Evolutionary conservation across 805 yeast genomes (phyloP), one percentile per base, ranked within the genome.

Genomic region (Zygoascus tannicola): DNA sequence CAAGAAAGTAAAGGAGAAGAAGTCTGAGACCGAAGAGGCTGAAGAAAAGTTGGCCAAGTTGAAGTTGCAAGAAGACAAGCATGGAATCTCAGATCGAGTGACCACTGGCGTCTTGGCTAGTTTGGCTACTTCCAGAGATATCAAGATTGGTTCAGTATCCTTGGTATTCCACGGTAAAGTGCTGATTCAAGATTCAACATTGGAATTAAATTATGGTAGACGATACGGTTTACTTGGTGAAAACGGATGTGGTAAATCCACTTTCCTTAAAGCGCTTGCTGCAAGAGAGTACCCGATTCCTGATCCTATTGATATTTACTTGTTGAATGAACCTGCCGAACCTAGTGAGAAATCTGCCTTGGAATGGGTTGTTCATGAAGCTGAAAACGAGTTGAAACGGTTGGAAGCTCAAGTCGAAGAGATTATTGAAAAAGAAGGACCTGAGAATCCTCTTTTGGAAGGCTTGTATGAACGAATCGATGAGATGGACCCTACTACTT

Each of bases 171-270:
- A 92, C 68, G 98, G 98, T 71, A 90, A 88, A 64, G 97, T 92
- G 45, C 71, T 92, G 63, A 76, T 90, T 56, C 96, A 86, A 69
- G 97, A 92, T 68, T 82, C 97, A 33, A 74, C 73, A 40, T 69
- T 92, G 56, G 98, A 92, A 71, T 78, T 92, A 68, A 92, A 92
- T 71, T 90, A 80, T 66, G 98, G 97, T 64, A 83, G 97, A 71
- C 81, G 95, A 69, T 92, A 92, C 65, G 98, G 98, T 70, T 74
- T 92, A 50, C 75, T 92, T 61, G 98, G 98, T 60, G 97, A 88
- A 68, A 92, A 92, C 67, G 98, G 98, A 54, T 92, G 97, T 72
- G 98, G 98, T 71, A 92, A 92, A 69, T 87, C 97, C 39, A 92
- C 98, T 20, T 80, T 92, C 58, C 71, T 92, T 64, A 85, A 85